A percentile compares a stretch with the other conserved stretches of the same genome.
phyloP scores from a whole-genome alignment of 257 asterid species.

The Nicotiana otophora region DNA sequence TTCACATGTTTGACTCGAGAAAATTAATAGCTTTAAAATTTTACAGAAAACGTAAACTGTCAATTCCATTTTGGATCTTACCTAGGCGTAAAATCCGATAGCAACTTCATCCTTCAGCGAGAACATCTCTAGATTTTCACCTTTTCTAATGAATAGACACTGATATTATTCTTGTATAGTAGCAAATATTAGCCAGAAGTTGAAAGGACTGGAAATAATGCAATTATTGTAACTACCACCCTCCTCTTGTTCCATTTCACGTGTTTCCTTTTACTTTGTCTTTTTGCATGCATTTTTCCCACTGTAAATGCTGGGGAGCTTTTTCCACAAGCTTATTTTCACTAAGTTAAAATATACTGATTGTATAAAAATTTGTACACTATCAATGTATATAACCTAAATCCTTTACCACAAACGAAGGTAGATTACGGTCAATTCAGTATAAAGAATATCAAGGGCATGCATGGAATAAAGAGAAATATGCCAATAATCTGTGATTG shows the following conservation, averaged over 20 bases:
- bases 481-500: conserved; percentile 37
- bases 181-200: neutral
- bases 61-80: too few relatives aligned
- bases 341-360: too few relatives aligned
- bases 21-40: too few relatives aligned
- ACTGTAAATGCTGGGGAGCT: neutral
- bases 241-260: neutral
- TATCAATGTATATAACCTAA: too few relatives aligned
- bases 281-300: neutral
- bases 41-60: too few relatives aligned
- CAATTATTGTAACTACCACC: neutral
- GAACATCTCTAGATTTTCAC: neutral
- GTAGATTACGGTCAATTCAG: neutral
- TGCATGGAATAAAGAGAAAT: neutral
- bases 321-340: too few relatives aligned
- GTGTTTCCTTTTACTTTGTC: neutral
- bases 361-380: too few relatives aligned
- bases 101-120: neutral
- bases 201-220: neutral
- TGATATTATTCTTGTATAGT: neutral
- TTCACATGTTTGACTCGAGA: neutral
- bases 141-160: neutral
- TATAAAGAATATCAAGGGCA: conserved; percentile 6
- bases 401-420: neutral
- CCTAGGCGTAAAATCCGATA: too few relatives aligned